A percentile compares a stretch with the other conserved stretches of the same genome.
These are phyloP conservation scores for Acanthamoeba lenticulata DNA, from an alignment of 208 protist species.

Conservation along the genomic window DNA sequence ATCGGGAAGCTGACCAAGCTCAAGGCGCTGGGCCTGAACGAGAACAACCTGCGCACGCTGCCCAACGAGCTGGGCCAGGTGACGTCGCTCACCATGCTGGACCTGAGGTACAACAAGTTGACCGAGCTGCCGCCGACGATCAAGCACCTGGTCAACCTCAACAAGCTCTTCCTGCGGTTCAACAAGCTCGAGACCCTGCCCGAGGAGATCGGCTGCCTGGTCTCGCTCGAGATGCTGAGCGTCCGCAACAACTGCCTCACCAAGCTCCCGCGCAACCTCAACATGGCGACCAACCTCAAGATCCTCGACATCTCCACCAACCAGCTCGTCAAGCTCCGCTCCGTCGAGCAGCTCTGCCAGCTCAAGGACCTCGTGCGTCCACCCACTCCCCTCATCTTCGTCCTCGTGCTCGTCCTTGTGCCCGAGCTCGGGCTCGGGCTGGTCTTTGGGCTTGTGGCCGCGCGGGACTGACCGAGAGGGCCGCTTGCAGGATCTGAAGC, in stretches of 20 bases:
- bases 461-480: not conserved
- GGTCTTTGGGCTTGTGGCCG: not conserved
- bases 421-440: too few relatives aligned
- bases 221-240: slow-evolving; percentile 72
- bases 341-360: slow-evolving; percentile 9
- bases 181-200: slow-evolving; percentile 73
- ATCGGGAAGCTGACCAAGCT: slow-evolving; percentile 39
- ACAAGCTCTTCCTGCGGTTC: slow-evolving; percentile 42
- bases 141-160: not conserved
- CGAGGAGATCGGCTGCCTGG: slow-evolving; percentile 37
- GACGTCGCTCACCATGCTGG: not conserved
- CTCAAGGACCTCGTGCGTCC: slow-evolving; percentile 40
- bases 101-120: slow-evolving; percentile 53
- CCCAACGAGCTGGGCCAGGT: not conserved
- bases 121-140: slow-evolving; percentile 23
- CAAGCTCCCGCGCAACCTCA: slow-evolving; percentile 19
- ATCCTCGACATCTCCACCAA: slow-evolving; percentile 52
- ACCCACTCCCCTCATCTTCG: not conserved
- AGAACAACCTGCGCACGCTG: slow-evolving; percentile 28
- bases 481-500: slow-evolving; percentile 32
- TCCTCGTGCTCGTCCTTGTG: not conserved
- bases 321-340: slow-evolving; percentile 16
- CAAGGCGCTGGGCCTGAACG: slow-evolving; percentile 36
- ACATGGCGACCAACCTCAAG: slow-evolving; percentile 64
- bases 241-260: slow-evolving; percentile 76